These are phyloP conservation scores for Drosera capensis DNA, from an alignment of 148 eudicot genomes.

Conservation along the genomic window DNA sequence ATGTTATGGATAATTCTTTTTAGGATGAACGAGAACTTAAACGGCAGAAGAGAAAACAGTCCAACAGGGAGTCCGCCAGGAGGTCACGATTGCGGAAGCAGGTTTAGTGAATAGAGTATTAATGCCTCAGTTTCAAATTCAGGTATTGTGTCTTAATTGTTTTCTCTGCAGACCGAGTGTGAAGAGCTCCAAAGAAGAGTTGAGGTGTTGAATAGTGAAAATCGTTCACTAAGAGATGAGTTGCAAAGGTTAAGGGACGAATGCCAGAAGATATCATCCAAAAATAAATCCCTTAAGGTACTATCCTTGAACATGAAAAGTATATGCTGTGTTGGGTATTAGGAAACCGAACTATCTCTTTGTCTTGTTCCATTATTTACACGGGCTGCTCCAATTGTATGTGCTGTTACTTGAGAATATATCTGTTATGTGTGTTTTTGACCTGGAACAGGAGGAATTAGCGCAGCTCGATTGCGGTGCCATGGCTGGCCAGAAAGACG, in stretches of 20 bases:
- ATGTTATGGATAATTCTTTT: too few relatives aligned
- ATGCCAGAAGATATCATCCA: constrained; percentile 62
- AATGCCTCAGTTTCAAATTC: not conserved
- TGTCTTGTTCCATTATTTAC: too few relatives aligned
- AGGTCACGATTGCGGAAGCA: constrained; percentile 93
- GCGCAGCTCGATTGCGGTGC: too few relatives aligned
- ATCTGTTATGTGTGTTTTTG: too few relatives aligned
- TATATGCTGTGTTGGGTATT: too few relatives aligned
- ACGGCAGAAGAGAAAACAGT: constrained; percentile 85
- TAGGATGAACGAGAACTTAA: constrained; percentile 91
- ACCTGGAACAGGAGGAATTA: too few relatives aligned
- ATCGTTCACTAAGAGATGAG: constrained; percentile 51
- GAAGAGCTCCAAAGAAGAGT: constrained; percentile 76
- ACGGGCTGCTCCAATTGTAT: too few relatives aligned
- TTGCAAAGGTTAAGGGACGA: constrained; percentile 50
- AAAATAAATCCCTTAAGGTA: constrained; percentile 69
- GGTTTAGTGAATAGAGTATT: constrained; percentile 21
- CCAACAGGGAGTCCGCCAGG: constrained; percentile 95
- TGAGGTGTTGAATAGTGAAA: constrained; percentile 44
- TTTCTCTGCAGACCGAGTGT: constrained; percentile 55
- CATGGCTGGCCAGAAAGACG: too few relatives aligned
- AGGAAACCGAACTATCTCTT: too few relatives aligned
- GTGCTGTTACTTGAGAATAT: too few relatives aligned
- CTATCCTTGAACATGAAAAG: too few relatives aligned
- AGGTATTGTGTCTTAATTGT: constrained; percentile 1